Base-by-base conservation (phyloP, 345 rosid species). In the Rhizophora mangle region DNA sequence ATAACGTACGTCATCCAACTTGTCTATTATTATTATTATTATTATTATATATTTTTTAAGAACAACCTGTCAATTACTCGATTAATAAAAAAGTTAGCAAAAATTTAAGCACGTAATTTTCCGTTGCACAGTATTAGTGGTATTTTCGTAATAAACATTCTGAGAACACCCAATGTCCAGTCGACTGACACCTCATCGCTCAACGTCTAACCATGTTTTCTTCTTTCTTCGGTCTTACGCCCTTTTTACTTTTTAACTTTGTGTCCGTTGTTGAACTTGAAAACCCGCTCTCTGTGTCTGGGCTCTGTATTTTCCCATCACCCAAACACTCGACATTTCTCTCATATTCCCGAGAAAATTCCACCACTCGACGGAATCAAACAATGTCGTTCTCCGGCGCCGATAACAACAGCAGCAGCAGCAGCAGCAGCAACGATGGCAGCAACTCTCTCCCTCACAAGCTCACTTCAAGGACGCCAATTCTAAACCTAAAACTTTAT, bases 401-500 rank as follows among this genome's bases (percentile, higher is more conserved):
- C 52, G 62, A 58, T 22, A 54, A 52, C 4, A 30, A 34, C 24
- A 26, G 57, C 76, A 21, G 7, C 2, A 30, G 57, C 76, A 21
- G 7, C 2, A 30, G 26, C 24, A 26, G 57, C 76, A 19, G 7
- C 73, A 15, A 5, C 60, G 29, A 32, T 73, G 36, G 32, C 54
- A 47, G 11, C 72, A 51, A 74, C 64, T 81, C 81, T 4, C 29
- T 72, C 26, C 43, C 73, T 24, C 81, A 80, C 54, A 83, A 81
- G 49, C 66, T 79, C 24, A 56, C 81, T 46, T 76, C 88, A 3
- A 82, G 78, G 64, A 69, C 89, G 6, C 59, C 84, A 20, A 56
- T 95, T 65, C 81, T 91, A 55, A 78, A 78, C 6, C 81, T 92
- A 29, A 88, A 83, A 43, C 82, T 89, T 54, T 85, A 87, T 78